Evolutionary conservation across 2,329 filamentous ascomycete genomes (phyloP), one percentile per base, ranked within the genome.

Genomic region (Pseudodiploospora longispora): DNA sequence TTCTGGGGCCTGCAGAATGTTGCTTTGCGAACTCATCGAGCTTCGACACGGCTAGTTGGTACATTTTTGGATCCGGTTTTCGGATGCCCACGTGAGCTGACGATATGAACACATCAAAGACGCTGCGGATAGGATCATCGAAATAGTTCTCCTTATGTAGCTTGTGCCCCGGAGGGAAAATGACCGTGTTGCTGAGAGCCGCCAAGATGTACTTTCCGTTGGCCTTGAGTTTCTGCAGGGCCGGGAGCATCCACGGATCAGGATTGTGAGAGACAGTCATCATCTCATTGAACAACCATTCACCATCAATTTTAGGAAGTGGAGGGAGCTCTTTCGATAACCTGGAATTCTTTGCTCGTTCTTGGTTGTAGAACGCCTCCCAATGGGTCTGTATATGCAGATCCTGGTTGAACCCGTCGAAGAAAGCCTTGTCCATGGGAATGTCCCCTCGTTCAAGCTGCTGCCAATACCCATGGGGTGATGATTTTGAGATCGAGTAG

Each of bases 181-280:
- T 83, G 28, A 93, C 80, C 0, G 93, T 97, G 59, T 98, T 97
- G 55, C 84, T 90, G 51, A 97, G 69, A 1, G 90, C 93, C 1
- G 83, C 91, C 2, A 97, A 65, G 31, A 91, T 73, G 53, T 83
- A 90, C 46, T 70, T 67, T 1, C 79, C 76, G 41, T 75, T 82
- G 4, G 71, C 71, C 47, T 77, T 76, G 47, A 98, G 70, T 33
- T 74, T 78, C 56, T 80, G 67, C 35, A 97, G 68, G 2, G 90
- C 90, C 0, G 90, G 89, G 51, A 79, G 87, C 83, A 97, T 93
- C 72, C 85, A 86, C 4, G 87, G 88, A 60, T 98, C 91, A 1
- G 85, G 81, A 1, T 68, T 65, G 5, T 79, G 72, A 8, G 85
- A 82, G 9, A 75, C 66, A 4, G 72, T 66, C 88, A 97, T 96